Conservation (phyloP, 768 basidiomycete genomes). For the Collybiopsis luxurians region DNA sequence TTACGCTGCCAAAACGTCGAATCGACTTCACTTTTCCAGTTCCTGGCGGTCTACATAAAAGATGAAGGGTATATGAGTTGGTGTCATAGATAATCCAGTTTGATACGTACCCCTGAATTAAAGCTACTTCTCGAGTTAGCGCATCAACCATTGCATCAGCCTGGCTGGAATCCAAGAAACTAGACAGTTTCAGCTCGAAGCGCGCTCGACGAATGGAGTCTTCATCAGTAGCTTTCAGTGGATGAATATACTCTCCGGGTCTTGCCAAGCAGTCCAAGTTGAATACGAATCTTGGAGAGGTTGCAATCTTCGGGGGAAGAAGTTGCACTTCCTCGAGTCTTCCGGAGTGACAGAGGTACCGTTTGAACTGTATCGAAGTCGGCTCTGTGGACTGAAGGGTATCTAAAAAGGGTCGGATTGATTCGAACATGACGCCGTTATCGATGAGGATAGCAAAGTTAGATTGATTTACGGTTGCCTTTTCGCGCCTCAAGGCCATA, state of each 20-base stretch:
- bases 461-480: conserved; percentile 13
- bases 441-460: conserved; percentile 48
- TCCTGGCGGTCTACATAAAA: conserved; percentile 58
- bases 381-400: conserved; percentile 54
- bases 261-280: conserved; percentile 55
- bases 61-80: conserved; percentile 5
- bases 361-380: conserved; percentile 50
- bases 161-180: conserved; percentile 68
- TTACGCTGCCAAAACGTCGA: neutral
- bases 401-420: conserved; percentile 66
- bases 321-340: conserved; percentile 34
- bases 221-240: conserved; percentile 37
- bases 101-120: conserved; percentile 66
- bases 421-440: conserved; percentile 63
- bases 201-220: conserved; percentile 48
- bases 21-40: conserved; percentile 74
- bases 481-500: conserved; percentile 31
- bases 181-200: conserved; percentile 39
- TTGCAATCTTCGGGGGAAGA: conserved; percentile 53
- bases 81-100: neutral
- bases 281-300: conserved; percentile 52
- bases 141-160: conserved; percentile 65
- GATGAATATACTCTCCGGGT: conserved; percentile 31
- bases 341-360: conserved; percentile 41
- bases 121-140: conserved; percentile 53